A percentile compares a stretch with the other conserved stretches of the same genome.
phyloP scores from a whole-genome alignment of 169 alveolate species.

The Eimeria falciformis region DNA sequence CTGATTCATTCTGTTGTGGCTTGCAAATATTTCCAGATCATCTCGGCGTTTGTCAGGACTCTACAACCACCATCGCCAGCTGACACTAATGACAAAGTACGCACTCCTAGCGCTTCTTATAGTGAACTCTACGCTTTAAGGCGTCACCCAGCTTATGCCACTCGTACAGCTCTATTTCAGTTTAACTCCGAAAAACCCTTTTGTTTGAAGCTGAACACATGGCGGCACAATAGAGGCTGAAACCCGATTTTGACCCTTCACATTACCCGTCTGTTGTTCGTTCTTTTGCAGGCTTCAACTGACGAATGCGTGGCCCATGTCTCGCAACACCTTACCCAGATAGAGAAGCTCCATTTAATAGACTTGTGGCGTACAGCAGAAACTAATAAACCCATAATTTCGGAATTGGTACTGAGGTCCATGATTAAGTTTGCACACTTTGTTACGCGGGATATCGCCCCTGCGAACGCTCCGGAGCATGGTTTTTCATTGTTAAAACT shows the following conservation, averaged over 20 bases:
- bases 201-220: too few species aligned
- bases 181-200: too few species aligned
- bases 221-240: too few species aligned
- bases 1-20: too few species aligned
- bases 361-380: conserved; percentile 53
- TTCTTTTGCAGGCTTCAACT: conserved; percentile 8
- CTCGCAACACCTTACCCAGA: conserved; percentile 24
- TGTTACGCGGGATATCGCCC: conserved; percentile 31
- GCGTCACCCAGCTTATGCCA: too few species aligned
- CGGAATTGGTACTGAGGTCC: conserved; percentile 45
- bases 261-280: not conserved
- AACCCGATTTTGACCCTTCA: not conserved
- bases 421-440: conserved; percentile 61
- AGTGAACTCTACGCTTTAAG: too few species aligned
- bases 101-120: too few species aligned
- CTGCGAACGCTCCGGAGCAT: conserved; percentile 34
- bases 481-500: conserved; percentile 26
- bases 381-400: conserved; percentile 6
- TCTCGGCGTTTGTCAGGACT: too few species aligned
- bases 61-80: too few species aligned
- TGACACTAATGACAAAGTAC: too few species aligned
- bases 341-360: conserved; percentile 1
- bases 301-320: conserved; percentile 36
- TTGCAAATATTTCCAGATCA: too few species aligned
- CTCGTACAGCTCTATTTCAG: too few species aligned